phyloP scores from a whole-genome alignment of 306 rosid genomes.

The Cicer chorassanicum region DNA sequence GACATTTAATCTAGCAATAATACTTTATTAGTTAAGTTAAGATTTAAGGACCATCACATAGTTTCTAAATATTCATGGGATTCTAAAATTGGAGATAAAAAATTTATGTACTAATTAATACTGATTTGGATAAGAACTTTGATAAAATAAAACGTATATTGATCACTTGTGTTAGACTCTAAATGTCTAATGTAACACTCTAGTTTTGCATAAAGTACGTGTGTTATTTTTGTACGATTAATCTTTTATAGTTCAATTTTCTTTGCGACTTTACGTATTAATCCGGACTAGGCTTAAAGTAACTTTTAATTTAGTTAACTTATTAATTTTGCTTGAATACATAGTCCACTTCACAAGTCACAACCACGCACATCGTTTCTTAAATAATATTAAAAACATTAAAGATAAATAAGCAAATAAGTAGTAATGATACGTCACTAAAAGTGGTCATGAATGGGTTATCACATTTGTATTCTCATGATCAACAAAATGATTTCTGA shows the following conservation, averaged over 20 bases:
- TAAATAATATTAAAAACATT: background rate
- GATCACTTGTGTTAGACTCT: too few species aligned
- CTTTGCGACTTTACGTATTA: constrained; percentile 20
- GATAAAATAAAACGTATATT: too few species aligned
- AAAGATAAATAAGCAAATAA: background rate
- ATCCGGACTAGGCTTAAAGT: constrained; percentile 37
- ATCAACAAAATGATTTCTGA: background rate
- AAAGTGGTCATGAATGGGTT: background rate
- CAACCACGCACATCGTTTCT: background rate
- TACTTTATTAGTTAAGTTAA: too few species aligned
- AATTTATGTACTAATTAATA: too few species aligned
- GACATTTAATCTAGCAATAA: too few species aligned
- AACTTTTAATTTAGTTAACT: constrained; percentile 8
- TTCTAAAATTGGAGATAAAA: too few species aligned
- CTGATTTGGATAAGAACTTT: too few species aligned
- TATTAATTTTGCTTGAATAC: constrained; percentile 1
- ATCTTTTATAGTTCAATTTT: background rate
- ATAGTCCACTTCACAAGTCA: background rate
- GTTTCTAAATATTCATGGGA: too few species aligned
- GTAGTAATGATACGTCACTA: background rate
- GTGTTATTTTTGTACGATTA: too few species aligned
- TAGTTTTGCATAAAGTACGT: too few species aligned
- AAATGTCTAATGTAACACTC: too few species aligned
- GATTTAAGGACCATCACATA: too few species aligned
- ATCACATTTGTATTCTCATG: background rate